Percentiles rank a stretch among this genome's conserved stretches.
Conservation (phyloP, 2,329 filamentous ascomycete species). For the Aureobasidium vineae region DNA sequence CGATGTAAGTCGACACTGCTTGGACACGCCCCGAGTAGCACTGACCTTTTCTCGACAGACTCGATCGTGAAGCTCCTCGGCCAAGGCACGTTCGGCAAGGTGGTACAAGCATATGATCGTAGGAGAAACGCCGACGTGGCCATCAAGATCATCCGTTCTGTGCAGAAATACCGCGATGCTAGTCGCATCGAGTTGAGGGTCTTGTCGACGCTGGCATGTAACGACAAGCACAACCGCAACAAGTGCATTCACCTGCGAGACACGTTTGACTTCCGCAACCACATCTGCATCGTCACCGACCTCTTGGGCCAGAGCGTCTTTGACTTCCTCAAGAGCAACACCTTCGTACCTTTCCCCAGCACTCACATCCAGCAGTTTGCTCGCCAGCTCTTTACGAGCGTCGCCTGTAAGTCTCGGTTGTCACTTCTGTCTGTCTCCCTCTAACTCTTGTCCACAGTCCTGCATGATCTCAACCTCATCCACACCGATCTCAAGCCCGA, state of each 20-base stretch:
- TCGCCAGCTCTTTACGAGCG: conserved; percentile 93
- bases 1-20: conserved; percentile 66
- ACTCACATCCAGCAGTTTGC: conserved; percentile 98
- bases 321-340: conserved; percentile 93
- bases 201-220: conserved; percentile 83
- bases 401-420: conserved; percentile 71
- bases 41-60: conserved; percentile 54
- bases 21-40: not conserved
- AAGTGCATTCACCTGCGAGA: conserved; percentile 95
- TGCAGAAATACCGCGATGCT: conserved; percentile 97
- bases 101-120: conserved; percentile 86
- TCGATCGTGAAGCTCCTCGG: conserved; percentile 85
- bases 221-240: conserved; percentile 89
- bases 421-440: conserved; percentile 20
- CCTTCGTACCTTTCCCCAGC: conserved; percentile 95
- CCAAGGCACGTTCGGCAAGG: conserved; percentile 97
- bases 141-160: conserved; percentile 96
- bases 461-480: conserved; percentile 95
- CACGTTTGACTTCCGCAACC: conserved; percentile 94
- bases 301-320: conserved; percentile 93
- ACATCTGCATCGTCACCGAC: conserved; percentile 84
- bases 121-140: conserved; percentile 77
- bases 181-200: conserved; percentile 93
- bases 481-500: conserved; percentile 77
- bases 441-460: conserved; percentile 56